Base-by-base conservation (phyloP, 805 yeast genomes). In the Starmerella floris region DNA sequence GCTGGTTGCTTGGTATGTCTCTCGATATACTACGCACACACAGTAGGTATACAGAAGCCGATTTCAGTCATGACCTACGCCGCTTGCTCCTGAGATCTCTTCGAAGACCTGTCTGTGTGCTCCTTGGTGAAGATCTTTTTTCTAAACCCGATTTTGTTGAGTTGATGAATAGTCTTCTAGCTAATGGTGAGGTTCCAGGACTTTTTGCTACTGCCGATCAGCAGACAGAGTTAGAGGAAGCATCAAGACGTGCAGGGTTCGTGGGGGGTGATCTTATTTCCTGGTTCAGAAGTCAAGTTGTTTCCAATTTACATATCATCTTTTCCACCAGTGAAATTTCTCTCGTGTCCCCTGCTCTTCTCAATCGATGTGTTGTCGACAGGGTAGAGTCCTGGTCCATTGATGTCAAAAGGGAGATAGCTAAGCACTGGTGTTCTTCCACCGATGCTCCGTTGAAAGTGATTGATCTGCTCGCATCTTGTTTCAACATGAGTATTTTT, bases 161-260 rank as follows among this genome's bases (percentile, higher is more conserved):
- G 59, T 65, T 94, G 47, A 84, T 88, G 91, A 88, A 88, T 53
- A 83, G 94, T 0, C 63, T 88, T n/a, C 67, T 88, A 30, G 95
- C 96, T 0, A 88, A 88, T 59, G 82, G 94, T 0, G 96, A 88
- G 54, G 70, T 85, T 30, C 95, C 95, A 1, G 95, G 94, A 3
- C 62, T 88, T 13, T 88, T 83, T 58, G 81, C 74, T 43, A 85
- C 77, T 0, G 25, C 39, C 1, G 51, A 48, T 11, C 46, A 43
- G 16, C 20, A 15, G 3, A 31, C 39, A 10, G 46, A 41, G 32
- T 39, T 48, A 3, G 51, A 43, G 32, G 48, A 44, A 17, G 22
- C 25, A 4, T 36, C 44, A 15, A 17, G 40, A 13, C 32, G 46
- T 5, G 37, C 45, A 5, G 50, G 45, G 4, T 42, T 28, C 27